Evolutionary conservation across 2,329 filamentous ascomycete species (phyloP), one percentile per base, ranked within the genome.

Genomic region (Leptosphaerulina australis): DNA sequence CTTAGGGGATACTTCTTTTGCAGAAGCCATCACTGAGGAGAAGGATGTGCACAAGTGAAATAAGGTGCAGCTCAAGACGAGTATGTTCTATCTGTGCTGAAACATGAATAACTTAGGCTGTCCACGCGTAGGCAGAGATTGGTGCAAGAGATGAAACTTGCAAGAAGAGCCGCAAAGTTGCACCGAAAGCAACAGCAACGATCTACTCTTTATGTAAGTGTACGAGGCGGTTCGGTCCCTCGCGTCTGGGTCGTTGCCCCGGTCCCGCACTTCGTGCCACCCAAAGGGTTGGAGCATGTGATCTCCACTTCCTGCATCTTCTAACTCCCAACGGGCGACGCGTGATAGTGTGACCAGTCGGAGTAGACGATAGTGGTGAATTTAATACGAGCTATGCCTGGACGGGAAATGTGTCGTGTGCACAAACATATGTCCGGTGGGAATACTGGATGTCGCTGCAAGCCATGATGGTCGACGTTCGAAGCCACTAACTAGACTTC

Each of bases 201-300:
- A 45, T 44, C 35, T 22, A 25, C 24, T 29, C 36, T 50, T 50
- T 45, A 50, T 45, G 36, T 12, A 21, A 18, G 22, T 31, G 34
- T 4, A 11, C 25, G 24, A 44, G 3, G 10, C n/a, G n/a, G n/a
- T n/a, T 30, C 24, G 40, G 40, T 39, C 30, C 35, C 40, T 40
- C 35, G 40, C 41, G 26, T 40, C 34, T 40, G 41, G 48, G 40
- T 45, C 24, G 48, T 39, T 33, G 35, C 35, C 35, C 15, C 10
- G 20, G 47, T 40, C 41, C 48, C 48, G 48, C 41, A 41, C 12
- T 45, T 45, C 30, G 48, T 50, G 40, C 40, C 40, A 50, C 48
- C 21, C 5, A 14, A 31, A 33, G 24, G 18, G 18, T 45, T 17
- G 30, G 48, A 45, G 24, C 47, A 35, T 44, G 40, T 45, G 48